Evolutionary conservation across 495 filamentous ascomycete genomes (phyloP), one percentile per base, ranked within the genome.

Genomic region (Chaetomium tenue): DNA sequence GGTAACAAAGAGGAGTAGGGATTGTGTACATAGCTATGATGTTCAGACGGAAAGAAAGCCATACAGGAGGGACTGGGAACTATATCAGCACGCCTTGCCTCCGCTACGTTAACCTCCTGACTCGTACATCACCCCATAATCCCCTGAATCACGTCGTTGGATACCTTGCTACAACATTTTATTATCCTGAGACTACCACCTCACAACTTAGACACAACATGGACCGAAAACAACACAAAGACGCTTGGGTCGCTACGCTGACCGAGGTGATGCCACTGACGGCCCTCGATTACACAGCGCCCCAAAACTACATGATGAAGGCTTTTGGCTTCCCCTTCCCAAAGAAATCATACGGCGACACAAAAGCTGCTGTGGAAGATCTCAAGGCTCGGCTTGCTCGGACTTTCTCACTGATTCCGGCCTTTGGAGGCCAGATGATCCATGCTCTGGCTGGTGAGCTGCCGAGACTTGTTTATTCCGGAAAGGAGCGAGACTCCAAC

Each of bases 211-310:
- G 30, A 33, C 30, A 33, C 30, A 33, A 33, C 7, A 33, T 33
- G 30, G 30, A 33, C 3, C 3, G 30, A 33, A 33, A 33, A 33
- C 30, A 33, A 33, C 2, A 42, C 42, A 46, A 46, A n/a, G 12
- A 18, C 18, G 53, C 30, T 7, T 56, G 53, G 53, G 18, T 56
- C 53, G 23, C 50, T 15, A 11, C 40, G 15, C 58, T 60, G 15
- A 60, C 25, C 2, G 30, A 50, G 28, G 7, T 16, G 1, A 59
- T 60, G 58, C 42, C 58, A 0, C 28, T 60, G 13, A 37, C 44
- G 3, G 22, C 44, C 2, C 58, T 60, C 23, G 58, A 60, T n/a
- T n/a, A 50, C 16, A 60, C 58, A 6, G 58, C 58, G 3, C 44
- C 58, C 3, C 58, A 60, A 18, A 60, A 60, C 26, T 60, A 60